Evolutionary conservation across 495 filamentous ascomycete genomes (phyloP), one percentile per base, ranked within the genome.

Genomic region (Aspergillus indologenus): DNA sequence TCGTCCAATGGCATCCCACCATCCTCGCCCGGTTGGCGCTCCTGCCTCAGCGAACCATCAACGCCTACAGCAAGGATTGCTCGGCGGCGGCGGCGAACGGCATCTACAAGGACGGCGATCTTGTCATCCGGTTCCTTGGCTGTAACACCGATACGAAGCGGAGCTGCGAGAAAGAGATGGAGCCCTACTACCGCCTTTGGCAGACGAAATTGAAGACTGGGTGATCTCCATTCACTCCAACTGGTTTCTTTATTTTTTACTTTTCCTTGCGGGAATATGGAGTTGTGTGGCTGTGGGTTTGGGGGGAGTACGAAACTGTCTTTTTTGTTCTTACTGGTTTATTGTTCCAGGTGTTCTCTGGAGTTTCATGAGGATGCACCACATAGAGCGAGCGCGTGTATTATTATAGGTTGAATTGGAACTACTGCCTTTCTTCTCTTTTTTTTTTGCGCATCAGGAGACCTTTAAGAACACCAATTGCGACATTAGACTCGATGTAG

Each of bases 1-100:
- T 96, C 57, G 84, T 93, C 31, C 94, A 96, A 79, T 99, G 95
- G 95, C 95, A 99, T 69, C 92, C 94, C n/a, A 99, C 94, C 0
- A 90, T 98, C 54, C 81, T 99, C 19, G 88, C 92, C 20, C 90
- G 90, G 64, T 73, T 96, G 55, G 92, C 89, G 1, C 75, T 99
- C 14, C 75, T 99, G 19, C 91, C 91, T 3, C 93, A 98, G 74
- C 81, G 85, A 19, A 75, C 81, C 42, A 72, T 99, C 65, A 96
- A 95, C 70, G 79, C 91, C 4, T 96, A 96, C 68, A 80, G 75
- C 64, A 70, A 75, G 23, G 80, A 83, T 53, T 75, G 79, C 7
- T 59, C 69, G 1, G 75, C 71, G 23, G 69, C 70, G 14, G 68
- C 69, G n/a, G 62, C 56, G 21, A 79, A 83, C 64, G 83, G 79